phyloP scores from a whole-genome alignment of 2,329 filamentous ascomycete genomes.

The Penicillium sp. region DNA sequence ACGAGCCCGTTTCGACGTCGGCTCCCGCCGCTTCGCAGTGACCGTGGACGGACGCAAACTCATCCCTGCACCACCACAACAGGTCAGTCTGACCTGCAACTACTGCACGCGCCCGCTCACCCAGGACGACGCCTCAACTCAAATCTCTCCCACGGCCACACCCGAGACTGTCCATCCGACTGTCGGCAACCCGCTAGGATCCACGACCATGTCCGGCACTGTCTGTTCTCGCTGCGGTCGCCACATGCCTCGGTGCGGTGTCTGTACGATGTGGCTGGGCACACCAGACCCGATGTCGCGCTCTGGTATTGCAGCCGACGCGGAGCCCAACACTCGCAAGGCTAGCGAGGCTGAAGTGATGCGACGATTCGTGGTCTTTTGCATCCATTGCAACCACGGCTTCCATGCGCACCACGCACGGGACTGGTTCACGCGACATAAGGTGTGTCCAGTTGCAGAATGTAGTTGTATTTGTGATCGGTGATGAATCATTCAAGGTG shows the following conservation, averaged over 20 bases:
- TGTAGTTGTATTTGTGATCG: conserved; percentile 42
- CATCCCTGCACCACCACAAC: conserved; percentile 48
- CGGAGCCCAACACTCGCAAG: conserved; percentile 24
- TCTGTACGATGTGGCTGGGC: conserved; percentile 60
- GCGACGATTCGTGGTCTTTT: conserved; percentile 56
- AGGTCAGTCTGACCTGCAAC: conserved; percentile 56
- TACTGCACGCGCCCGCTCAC: conserved; percentile 58
- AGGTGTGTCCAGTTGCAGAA: conserved; percentile 40
- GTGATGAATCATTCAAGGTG: conserved; percentile 13
- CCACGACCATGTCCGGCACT: conserved; percentile 44
- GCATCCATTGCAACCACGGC: conserved; percentile 60
- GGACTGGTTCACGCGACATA: conserved; percentile 53
- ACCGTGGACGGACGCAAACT: conserved; percentile 49
- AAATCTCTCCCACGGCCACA: conserved; percentile 23
- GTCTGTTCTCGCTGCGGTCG: conserved; percentile 59
- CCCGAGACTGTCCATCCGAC: conserved; percentile 36
- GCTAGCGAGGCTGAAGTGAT: conserved; percentile 44
- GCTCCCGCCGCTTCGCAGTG: conserved; percentile 51
- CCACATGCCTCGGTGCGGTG: conserved; percentile 59
- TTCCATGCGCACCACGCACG: conserved; percentile 60
- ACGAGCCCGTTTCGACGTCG: conserved; percentile 56
- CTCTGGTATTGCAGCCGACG: conserved; percentile 34
- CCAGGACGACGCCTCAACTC: conserved; percentile 38
- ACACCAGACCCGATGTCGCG: conserved; percentile 52
- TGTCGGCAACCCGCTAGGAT: conserved; percentile 34